A percentile compares a stretch with the other conserved stretches of the same genome.
phyloP scores from a whole-genome alignment of 2,329 filamentous ascomycete species.

The Talaromyces islandicus region DNA sequence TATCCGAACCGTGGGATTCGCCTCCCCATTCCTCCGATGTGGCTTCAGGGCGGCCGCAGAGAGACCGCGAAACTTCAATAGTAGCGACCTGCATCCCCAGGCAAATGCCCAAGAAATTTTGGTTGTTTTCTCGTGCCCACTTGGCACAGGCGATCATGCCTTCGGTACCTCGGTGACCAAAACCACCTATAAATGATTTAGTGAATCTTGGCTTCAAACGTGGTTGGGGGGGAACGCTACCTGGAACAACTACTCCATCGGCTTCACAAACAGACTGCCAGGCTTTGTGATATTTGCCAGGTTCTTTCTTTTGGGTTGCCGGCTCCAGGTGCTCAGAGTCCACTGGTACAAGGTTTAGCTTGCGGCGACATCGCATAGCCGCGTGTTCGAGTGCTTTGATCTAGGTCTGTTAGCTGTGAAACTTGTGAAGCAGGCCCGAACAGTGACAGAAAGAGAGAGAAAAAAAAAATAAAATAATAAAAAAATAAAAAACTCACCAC shows the following conservation, averaged over 20 bases:
- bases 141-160: constrained; percentile 87
- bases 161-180: constrained; percentile 73
- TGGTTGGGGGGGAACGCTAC: not conserved
- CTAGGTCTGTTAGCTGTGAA: not conserved
- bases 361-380: constrained; percentile 76
- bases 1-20: constrained; percentile 15
- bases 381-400: constrained; percentile 81
- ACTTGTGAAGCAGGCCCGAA: constrained; percentile 44
- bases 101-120: constrained; percentile 83
- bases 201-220: not conserved
- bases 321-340: constrained; percentile 80
- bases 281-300: constrained; percentile 56
- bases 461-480: too few relatives aligned
- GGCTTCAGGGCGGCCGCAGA: constrained; percentile 58
- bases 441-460: too few relatives aligned
- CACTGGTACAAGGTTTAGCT: constrained; percentile 76
- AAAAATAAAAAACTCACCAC: constrained; percentile 45
- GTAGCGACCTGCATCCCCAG: constrained; percentile 90
- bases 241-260: constrained; percentile 39
- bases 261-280: constrained; percentile 57
- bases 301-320: constrained; percentile 53
- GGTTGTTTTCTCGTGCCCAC: constrained; percentile 76
- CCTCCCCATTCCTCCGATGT: constrained; percentile 1
- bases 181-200: constrained; percentile 58
- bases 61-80: constrained; percentile 74